phyloP scores from a whole-genome alignment of 176 grass and related monocot genomes.

The Eragrostis nindensis region DNA sequence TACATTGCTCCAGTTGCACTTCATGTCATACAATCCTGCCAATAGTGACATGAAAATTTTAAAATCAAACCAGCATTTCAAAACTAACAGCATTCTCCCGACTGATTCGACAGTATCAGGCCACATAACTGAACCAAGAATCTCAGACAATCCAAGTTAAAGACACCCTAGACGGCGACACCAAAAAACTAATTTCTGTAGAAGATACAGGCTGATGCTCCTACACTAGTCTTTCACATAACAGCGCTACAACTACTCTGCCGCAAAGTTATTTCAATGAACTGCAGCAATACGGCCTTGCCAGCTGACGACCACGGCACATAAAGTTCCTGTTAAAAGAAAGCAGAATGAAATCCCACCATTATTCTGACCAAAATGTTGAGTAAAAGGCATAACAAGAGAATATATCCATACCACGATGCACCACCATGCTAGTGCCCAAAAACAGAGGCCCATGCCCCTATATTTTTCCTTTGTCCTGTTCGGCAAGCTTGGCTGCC shows the following conservation, averaged over 20 bases:
- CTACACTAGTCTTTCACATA: constrained; percentile 45
- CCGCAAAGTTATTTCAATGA: constrained; percentile 33
- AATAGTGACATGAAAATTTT: no score
- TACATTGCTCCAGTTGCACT: no score
- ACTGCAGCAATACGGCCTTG: constrained; percentile 6
- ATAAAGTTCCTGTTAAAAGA: constrained; percentile 14
- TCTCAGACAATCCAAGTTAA: not conserved
- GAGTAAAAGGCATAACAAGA: not conserved
- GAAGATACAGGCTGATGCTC: constrained; percentile 39
- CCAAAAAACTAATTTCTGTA: not conserved
- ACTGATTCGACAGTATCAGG: no score
- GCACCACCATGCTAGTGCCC: not conserved
- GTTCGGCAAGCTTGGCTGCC: constrained; percentile 65
- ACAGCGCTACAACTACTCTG: constrained; percentile 29
- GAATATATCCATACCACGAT: constrained; percentile 18
- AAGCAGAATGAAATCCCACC: not conserved
- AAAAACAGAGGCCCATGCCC: not conserved
- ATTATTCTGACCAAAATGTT: not conserved
- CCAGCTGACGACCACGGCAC: not conserved
- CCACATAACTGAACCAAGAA: no score
- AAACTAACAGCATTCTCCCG: no score
- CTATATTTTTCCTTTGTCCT: constrained; percentile 57
- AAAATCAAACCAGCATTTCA: no score
- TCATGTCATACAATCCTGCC: no score
- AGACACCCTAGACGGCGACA: not conserved